phyloP scores from a whole-genome alignment of 768 basidiomycete genomes.

The Suillus alpinus region DNA sequence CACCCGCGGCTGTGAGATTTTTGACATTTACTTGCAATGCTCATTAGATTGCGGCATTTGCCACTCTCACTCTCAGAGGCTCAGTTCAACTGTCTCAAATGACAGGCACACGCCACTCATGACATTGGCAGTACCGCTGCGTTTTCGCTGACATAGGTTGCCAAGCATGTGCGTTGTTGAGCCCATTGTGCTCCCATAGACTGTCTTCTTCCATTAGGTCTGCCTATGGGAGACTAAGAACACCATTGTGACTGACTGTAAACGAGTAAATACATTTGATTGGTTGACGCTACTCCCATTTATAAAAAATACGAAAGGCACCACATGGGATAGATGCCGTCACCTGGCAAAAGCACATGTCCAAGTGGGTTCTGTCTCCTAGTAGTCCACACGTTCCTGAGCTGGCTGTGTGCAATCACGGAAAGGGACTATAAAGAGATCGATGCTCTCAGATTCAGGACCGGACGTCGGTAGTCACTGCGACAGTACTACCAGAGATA shows the following conservation, averaged over 20 bases:
- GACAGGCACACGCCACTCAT: neutral
- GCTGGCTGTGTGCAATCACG: neutral
- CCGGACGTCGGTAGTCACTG: neutral
- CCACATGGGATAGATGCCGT: neutral
- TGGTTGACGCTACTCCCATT: neutral
- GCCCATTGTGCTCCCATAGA: neutral
- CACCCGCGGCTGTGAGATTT: neutral
- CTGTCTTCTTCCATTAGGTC: neutral
- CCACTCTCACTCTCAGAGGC: neutral
- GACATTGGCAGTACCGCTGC: neutral
- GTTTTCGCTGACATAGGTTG: neutral
- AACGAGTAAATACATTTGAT: neutral
- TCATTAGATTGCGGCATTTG: neutral
- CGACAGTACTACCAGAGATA: neutral
- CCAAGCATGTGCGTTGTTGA: neutral
- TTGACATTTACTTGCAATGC: neutral
- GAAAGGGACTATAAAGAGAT: neutral
- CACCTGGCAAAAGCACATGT: conserved; percentile 14
- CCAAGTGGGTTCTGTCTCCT: conserved; percentile 8
- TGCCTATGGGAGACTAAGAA: neutral
- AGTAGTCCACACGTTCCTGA: neutral
- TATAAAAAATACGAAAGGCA: neutral
- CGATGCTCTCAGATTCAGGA: neutral
- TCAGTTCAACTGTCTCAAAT: neutral
- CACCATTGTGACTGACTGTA: neutral